Conservation (phyloP, 1,139 yeast species). For the Trichomonascaceae sp. region DNA sequence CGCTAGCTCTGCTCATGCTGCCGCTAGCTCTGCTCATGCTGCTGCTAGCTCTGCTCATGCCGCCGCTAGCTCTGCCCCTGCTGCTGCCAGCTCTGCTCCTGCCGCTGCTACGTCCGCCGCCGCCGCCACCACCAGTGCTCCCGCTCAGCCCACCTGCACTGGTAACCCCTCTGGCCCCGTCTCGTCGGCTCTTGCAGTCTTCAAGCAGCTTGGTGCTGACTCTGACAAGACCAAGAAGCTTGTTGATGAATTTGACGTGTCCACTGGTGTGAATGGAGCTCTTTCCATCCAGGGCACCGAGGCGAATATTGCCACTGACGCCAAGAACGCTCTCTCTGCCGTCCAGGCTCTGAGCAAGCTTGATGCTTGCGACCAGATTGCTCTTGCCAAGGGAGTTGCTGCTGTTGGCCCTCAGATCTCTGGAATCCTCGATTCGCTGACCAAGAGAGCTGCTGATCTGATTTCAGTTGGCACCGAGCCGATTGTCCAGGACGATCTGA, state of each 20-base stretch:
- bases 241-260: constrained; percentile 7
- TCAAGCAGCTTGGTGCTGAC: constrained; percentile 7
- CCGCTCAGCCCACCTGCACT: constrained; percentile 4
- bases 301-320: constrained; percentile 4
- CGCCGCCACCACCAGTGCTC: constrained; percentile 5
- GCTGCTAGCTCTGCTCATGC: no score
- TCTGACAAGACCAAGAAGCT: constrained; percentile 10
- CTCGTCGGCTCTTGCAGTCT: constrained; percentile 6
- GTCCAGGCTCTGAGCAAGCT: no score
- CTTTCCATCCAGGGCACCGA: constrained; percentile 8
- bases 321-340: constrained; percentile 5
- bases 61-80: no score
- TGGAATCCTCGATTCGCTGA: constrained; percentile 6
- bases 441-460: constrained; percentile 13
- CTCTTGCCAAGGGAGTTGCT: constrained; percentile 5
- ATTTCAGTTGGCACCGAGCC: no score
- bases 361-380: no score
- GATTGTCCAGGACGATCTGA: constrained; percentile 13
- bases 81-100: no score
- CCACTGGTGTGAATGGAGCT: constrained; percentile 11
- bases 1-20: constrained; percentile 3
- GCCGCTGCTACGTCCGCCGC: constrained; percentile 3
- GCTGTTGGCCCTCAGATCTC: constrained; percentile 6
- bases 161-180: constrained; percentile 8
- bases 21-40: constrained; percentile 1